Evolutionary conservation across 2,329 filamentous ascomycete species (phyloP), one percentile per base, ranked within the genome.

Genomic region (Geosmithia morbida): DNA sequence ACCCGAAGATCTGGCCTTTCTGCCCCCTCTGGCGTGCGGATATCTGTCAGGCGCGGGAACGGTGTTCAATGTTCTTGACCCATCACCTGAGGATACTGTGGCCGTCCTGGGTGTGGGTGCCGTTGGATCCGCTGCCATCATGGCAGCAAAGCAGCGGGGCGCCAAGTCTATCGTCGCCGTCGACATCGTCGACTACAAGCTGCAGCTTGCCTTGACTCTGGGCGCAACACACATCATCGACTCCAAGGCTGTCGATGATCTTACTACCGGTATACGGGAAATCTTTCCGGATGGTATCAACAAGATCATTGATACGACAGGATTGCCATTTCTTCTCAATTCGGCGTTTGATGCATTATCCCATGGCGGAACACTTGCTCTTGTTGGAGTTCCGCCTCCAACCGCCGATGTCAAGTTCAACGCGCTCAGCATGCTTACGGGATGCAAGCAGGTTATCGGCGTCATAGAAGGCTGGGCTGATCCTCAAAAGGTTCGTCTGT

Each of bases 11-110:
- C 47, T 63, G 39, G 51, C 48, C 2, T 50, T 51, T 7, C 48
- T 62, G 10, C 55, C 61, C 16, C 47, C 47, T 2, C 41, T 63
- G 7, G 63, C 63, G 0, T 66, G 63, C 47, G 63, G 63, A 0
- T 52, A 65, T 18, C 62, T 64, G 47, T 66, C 63, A 0, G 63
- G 63, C 18, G 59, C 57, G 4, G 62, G 63, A 2, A 61, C 62
- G 0, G 54, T 66, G 3, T 37, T 62, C 5, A 64, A 66, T 30
- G 52, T 60, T 1, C 58, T 58, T 26, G 54, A 51, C 29, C 51
- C 47, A 0, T 56, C 51, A 1, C 2, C 52, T 22, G 19, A 57
- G n/a, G 59, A 53, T 47, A 55, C 53, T 4, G 48, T 66, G 1
- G 56, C 59, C 0, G 54, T 66, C 2, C 59, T 59, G 14, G 63